Evolutionary conservation across 768 basidiomycete species (phyloP), one percentile per base, ranked within the genome.

Genomic region (Exidia glandulosa): DNA sequence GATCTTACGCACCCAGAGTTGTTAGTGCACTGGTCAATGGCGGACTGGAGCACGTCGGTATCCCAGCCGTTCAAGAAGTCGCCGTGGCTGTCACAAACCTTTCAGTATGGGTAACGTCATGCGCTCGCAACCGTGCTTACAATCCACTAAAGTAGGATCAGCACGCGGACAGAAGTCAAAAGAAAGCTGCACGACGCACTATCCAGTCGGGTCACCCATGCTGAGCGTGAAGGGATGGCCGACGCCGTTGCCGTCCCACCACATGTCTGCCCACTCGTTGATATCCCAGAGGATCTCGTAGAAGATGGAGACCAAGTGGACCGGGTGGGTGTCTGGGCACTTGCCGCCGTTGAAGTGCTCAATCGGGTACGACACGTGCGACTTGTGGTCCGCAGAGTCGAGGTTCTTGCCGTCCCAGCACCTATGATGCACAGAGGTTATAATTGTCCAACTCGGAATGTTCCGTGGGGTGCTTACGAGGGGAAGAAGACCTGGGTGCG

Each of bases 361-460:
- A 19, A 19, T 19, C 19, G 36, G 65, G 36, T 37, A 76, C 1
- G 74, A 69, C 66, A 75, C 69, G 66, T 77, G 76, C 12, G 68
- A 69, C 64, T 71, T 71, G 66, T 75, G 74, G 63, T 76, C 72
- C 0, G 67, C 9, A 23, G 70, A 71, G 63, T 77, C 73, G 36
- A 74, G 62, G 64, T 76, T 71, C 36, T 64, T 59, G 33, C 76
- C 76, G 60, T 77, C 71, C 75, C 75, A 75, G 69, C 72, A 75
- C 23, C 63, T 60, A 19, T 19, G 19, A 37, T 9, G 19, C 36
- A 37, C 9, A 37, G 10, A 37, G 19, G 19, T 37, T 37, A 19
- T 9, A 37, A 37, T 10, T 37, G 19, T 9, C 19, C 19, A 9
- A n/a, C n/a, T 37, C 10, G 19, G 36, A 37, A 37, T 9, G 9